phyloP scores from a whole-genome alignment of 176 grass and related monocot species.

The Lolium perenne region DNA sequence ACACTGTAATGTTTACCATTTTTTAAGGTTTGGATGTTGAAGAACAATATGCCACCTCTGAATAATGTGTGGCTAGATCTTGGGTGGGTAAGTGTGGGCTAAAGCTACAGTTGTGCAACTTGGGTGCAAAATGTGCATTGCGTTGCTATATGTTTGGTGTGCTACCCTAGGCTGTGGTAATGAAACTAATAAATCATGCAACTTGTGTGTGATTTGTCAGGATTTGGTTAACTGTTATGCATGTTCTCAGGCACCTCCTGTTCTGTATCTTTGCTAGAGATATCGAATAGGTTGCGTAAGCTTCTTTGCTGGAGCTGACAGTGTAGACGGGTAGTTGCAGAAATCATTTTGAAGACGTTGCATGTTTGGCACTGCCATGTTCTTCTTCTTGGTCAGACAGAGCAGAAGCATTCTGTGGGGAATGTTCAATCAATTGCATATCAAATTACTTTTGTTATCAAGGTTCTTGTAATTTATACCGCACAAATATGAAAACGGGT shows the following conservation, averaged over 20 bases:
- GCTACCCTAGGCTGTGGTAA: constrained; percentile 7
- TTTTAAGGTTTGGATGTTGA: background rate
- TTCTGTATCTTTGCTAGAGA: constrained; percentile 1
- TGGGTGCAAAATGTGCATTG: constrained; percentile 12
- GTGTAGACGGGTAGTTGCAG: background rate
- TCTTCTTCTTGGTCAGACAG: background rate
- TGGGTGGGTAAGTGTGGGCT: background rate
- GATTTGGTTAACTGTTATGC: constrained; percentile 15
- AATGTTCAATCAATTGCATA: background rate
- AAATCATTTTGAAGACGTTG: background rate
- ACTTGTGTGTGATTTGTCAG: constrained; percentile 17
- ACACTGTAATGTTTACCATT: background rate
- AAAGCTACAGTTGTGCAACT: constrained; percentile 32
- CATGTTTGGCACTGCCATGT: background rate
- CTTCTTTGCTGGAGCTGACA: constrained; percentile 6
- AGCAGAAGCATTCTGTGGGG: background rate
- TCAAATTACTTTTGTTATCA: background rate
- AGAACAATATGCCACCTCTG: background rate
- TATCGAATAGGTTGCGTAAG: background rate
- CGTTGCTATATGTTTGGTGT: background rate
- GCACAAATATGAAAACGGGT: background rate
- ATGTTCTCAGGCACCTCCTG: background rate
- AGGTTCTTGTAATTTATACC: background rate
- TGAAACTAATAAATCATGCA: background rate
- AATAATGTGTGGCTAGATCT: background rate